phyloP scores from a whole-genome alignment of 2,329 filamentous ascomycete species.

The Stagonosporopsis rhizophila region DNA sequence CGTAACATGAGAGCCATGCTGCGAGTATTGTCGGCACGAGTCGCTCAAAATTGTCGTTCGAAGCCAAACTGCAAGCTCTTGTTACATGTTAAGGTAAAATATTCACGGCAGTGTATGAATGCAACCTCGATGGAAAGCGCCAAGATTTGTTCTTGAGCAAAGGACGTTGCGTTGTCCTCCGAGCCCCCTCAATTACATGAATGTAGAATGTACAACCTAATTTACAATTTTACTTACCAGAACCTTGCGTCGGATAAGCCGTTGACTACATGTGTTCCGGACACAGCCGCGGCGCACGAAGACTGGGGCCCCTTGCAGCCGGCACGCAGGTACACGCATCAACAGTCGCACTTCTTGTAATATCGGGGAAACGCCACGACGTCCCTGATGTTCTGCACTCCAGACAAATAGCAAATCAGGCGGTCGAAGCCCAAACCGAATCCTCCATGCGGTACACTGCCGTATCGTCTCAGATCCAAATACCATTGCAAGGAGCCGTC shows the following conservation, averaged over 20 bases:
- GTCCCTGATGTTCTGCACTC: constrained; percentile 82
- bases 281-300: not conserved
- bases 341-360: constrained; percentile 62
- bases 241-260: not conserved
- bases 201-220: constrained; percentile 2
- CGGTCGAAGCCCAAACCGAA: constrained; percentile 92
- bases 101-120: not conserved
- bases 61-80: not conserved
- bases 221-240: not conserved
- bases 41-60: not conserved
- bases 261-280: not conserved
- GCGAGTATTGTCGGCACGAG: not conserved
- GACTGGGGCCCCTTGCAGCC: constrained; percentile 5
- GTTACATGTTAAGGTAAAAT: not conserved
- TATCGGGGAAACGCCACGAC: constrained; percentile 85
- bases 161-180: not conserved
- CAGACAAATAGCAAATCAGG: constrained; percentile 81
- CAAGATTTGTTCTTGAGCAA: not conserved
- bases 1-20: too few species aligned
- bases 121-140: not conserved
- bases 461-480: constrained; percentile 84
- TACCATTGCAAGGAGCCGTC: constrained; percentile 75
- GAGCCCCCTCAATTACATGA: not conserved
- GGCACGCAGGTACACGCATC: constrained; percentile 22
- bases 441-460: constrained; percentile 89